Evolutionary conservation across 2,329 filamentous ascomycete genomes (phyloP).

Genomic region (Talaromyces atroroseus): DNA sequence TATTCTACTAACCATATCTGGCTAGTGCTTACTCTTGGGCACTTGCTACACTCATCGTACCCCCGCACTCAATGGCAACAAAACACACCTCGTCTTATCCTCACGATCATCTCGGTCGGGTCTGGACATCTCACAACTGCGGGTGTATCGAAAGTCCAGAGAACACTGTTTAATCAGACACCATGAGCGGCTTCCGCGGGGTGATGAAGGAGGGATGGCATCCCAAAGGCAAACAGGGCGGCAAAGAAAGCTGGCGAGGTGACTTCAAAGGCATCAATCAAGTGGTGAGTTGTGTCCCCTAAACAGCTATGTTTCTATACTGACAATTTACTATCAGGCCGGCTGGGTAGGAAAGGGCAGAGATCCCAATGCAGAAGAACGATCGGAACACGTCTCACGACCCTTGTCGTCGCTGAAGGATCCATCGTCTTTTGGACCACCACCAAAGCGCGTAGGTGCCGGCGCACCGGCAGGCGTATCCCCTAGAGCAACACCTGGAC

Average conservation of each 20-base stretch:
- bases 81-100: no score
- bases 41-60: no score
- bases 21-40: no score
- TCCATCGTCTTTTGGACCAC: slow-evolving; percentile 71
- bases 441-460: slow-evolving; percentile 57
- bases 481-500: slow-evolving; percentile 8
- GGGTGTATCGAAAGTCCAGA: not conserved
- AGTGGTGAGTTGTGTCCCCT: slow-evolving; percentile 40
- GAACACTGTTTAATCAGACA: slow-evolving; percentile 10
- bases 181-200: slow-evolving; percentile 45
- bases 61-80: no score
- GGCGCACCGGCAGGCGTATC: not conserved
- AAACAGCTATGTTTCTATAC: not conserved
- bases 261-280: slow-evolving; percentile 55
- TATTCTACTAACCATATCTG: no score
- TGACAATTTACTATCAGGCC: slow-evolving; percentile 37
- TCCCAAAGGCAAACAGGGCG: slow-evolving; percentile 49
- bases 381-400: slow-evolving; percentile 49
- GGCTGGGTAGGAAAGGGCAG: slow-evolving; percentile 56
- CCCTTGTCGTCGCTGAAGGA: slow-evolving; percentile 70
- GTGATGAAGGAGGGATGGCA: slow-evolving; percentile 51
- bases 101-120: not conserved
- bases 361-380: slow-evolving; percentile 37
- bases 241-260: slow-evolving; percentile 49
- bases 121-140: not conserved